phyloP scores from a whole-genome alignment of 2,329 filamentous ascomycete genomes.

The Sclerotinia trifoliorum region DNA sequence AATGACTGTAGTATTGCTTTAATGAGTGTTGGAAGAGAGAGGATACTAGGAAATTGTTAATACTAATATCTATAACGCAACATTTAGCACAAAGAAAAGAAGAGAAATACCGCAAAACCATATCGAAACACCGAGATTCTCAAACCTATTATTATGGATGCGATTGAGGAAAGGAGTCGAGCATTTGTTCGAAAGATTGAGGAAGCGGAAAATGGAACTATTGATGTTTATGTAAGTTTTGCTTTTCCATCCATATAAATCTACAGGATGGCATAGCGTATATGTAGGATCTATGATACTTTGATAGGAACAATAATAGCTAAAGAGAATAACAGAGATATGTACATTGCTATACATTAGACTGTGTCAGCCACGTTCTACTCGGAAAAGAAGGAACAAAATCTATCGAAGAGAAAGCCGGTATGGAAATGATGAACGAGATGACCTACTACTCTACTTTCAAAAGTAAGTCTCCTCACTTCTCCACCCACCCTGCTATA shows the following conservation, averaged over 20 bases:
- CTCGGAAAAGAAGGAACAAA: conserved; percentile 61
- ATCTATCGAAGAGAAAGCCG: conserved; percentile 54
- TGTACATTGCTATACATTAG: conserved; percentile 66
- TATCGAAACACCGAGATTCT: conserved; percentile 69
- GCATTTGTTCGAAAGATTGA: conserved; percentile 56
- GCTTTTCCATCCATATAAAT: too few species aligned
- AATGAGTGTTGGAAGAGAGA: background rate
- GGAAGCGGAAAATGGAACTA: conserved; percentile 45
- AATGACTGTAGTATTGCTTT: background rate
- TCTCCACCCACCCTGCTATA: too few species aligned
- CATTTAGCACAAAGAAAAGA: conserved; percentile 59
- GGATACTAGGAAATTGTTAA: background rate
- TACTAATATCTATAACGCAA: conserved; percentile 4
- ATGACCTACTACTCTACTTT: conserved; percentile 66
- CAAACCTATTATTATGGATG: conserved; percentile 52
- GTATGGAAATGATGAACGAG: conserved; percentile 66
- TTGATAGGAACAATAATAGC: background rate
- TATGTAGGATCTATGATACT: background rate
- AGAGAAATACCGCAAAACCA: conserved; percentile 61
- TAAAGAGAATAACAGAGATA: conserved; percentile 23
- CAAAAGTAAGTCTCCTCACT: conserved; percentile 63
- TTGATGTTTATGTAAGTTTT: conserved; percentile 59
- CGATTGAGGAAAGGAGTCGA: conserved; percentile 56
- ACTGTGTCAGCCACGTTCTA: conserved; percentile 68
- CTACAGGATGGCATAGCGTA: too few species aligned